Conservation (phyloP, 495 filamentous ascomycete genomes). For the Venustampulla echinocandica region DNA sequence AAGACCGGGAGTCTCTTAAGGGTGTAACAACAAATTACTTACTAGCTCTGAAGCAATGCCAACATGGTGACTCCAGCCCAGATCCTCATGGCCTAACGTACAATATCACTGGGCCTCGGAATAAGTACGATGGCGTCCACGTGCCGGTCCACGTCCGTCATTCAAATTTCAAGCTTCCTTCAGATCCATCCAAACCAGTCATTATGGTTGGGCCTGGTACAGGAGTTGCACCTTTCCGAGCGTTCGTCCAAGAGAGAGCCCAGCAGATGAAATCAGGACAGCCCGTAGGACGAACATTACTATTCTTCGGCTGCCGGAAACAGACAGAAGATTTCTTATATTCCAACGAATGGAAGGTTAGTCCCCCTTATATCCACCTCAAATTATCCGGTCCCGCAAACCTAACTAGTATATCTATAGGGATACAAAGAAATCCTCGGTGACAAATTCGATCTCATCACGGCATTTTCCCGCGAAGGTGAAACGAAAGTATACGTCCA, state of each 20-base stretch:
- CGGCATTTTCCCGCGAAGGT: slow-evolving; percentile 85
- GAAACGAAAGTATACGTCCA: slow-evolving; percentile 93
- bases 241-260: slow-evolving; percentile 88
- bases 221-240: slow-evolving; percentile 93
- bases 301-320: slow-evolving; percentile 94
- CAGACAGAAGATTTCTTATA: slow-evolving; percentile 85
- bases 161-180: slow-evolving; percentile 98
- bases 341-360: slow-evolving; percentile 84
- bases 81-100: slow-evolving; percentile 85
- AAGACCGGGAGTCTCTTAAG: slow-evolving; percentile 71
- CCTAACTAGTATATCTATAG: slow-evolving; percentile 37
- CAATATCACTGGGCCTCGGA: slow-evolving; percentile 80
- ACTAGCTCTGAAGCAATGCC: slow-evolving; percentile 91
- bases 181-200: slow-evolving; percentile 85
- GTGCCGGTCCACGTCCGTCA: slow-evolving; percentile 93
- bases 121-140: slow-evolving; percentile 95
- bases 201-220: slow-evolving; percentile 97
- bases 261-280: slow-evolving; percentile 71
- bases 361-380: slow-evolving; percentile 30
- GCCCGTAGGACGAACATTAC: slow-evolving; percentile 76
- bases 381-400: too few species aligned
- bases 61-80: slow-evolving; percentile 80
- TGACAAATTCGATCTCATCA: slow-evolving; percentile 77
- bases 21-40: slow-evolving; percentile 98
- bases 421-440: slow-evolving; percentile 73